A percentile compares a stretch with the other conserved stretches of the same genome.
Evolutionary conservation across 2,329 filamentous ascomycete genomes (phyloP).

Genomic region (Neoarthrinium moseri): DNA sequence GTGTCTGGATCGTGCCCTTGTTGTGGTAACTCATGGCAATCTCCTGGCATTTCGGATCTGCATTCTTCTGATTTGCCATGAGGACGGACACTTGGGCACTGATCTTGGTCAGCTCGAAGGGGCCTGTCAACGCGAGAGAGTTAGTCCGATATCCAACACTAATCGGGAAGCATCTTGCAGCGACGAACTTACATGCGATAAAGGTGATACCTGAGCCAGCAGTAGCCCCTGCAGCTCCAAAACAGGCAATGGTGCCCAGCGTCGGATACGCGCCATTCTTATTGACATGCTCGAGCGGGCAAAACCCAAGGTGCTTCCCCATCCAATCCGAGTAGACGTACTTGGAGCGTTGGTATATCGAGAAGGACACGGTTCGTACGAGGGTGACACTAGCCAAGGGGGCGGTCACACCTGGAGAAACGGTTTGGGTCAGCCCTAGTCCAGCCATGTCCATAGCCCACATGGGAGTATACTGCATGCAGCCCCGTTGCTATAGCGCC

Average conservation of each 20-base stretch:
- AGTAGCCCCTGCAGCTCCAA: constrained; percentile 74
- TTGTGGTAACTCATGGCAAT: constrained; percentile 72
- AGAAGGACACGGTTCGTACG: constrained; percentile 76
- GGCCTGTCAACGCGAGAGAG: constrained; percentile 45
- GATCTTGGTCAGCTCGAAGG: constrained; percentile 87
- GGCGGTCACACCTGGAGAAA: constrained; percentile 64
- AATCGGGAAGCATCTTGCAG: neutral
- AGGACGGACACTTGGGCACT: constrained; percentile 83
- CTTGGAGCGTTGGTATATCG: constrained; percentile 77
- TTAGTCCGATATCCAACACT: no score
- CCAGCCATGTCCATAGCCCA: constrained; percentile 1
- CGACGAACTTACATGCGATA: constrained; percentile 63
- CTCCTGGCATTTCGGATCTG: constrained; percentile 50
- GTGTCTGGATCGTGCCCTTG: constrained; percentile 74
- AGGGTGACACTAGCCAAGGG: constrained; percentile 78
- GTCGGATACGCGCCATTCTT: constrained; percentile 69
- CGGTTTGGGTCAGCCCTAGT: constrained; percentile 18
- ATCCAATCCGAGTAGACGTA: constrained; percentile 71
- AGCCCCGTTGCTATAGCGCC: neutral
- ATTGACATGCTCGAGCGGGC: constrained; percentile 73
- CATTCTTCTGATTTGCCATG: constrained; percentile 59
- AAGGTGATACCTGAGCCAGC: constrained; percentile 78
- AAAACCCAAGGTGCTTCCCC: constrained; percentile 62
- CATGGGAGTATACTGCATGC: constrained; percentile 6
- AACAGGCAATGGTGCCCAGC: constrained; percentile 71